Percentiles rank a stretch among this genome's conserved stretches.
Evolutionary conservation across 2,329 filamentous ascomycete genomes (phyloP).

Genomic region (Xylariaceae sp.): DNA sequence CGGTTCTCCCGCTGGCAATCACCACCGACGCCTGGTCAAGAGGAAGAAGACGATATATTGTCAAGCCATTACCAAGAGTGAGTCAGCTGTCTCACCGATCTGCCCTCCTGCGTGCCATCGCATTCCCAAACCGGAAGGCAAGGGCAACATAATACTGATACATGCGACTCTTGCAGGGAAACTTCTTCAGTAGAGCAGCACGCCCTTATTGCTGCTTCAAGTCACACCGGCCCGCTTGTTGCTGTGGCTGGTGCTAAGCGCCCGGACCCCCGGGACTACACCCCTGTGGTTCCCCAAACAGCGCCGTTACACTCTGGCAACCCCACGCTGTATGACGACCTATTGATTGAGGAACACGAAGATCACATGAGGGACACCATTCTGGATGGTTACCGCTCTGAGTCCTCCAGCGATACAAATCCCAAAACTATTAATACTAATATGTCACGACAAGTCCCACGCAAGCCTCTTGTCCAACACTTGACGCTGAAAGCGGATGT

Average conservation of each 20-base stretch:
- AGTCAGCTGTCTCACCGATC: too few species aligned
- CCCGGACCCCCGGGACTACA: conserved; percentile 27
- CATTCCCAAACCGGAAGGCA: conserved; percentile 1
- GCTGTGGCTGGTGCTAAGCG: conserved; percentile 26
- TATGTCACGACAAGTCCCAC: conserved; percentile 44
- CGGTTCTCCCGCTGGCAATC: conserved; percentile 19
- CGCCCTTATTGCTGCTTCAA: conserved; percentile 14
- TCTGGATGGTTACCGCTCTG: conserved; percentile 31
- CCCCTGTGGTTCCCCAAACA: conserved; percentile 42
- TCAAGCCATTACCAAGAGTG: too few species aligned
- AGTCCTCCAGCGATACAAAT: conserved; percentile 34
- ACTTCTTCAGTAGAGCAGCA: conserved; percentile 18
- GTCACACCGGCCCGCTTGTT: conserved; percentile 20
- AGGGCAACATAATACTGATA: conserved; percentile 20
- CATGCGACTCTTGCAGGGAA: conserved; percentile 25
- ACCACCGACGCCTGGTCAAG: conserved; percentile 13
- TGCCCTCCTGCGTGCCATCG: conserved; percentile 25
- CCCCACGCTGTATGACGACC: conserved; percentile 37
- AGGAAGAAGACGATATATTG: background rate
- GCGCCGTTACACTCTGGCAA: conserved; percentile 41
- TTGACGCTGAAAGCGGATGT: conserved; percentile 44
- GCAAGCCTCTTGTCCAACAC: conserved; percentile 48
- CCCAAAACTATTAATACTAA: conserved; percentile 35
- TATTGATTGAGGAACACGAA: conserved; percentile 34
- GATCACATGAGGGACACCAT: conserved; percentile 31